Conservation (phyloP, 441 rosid species). For the Sinapis alba region DNA sequence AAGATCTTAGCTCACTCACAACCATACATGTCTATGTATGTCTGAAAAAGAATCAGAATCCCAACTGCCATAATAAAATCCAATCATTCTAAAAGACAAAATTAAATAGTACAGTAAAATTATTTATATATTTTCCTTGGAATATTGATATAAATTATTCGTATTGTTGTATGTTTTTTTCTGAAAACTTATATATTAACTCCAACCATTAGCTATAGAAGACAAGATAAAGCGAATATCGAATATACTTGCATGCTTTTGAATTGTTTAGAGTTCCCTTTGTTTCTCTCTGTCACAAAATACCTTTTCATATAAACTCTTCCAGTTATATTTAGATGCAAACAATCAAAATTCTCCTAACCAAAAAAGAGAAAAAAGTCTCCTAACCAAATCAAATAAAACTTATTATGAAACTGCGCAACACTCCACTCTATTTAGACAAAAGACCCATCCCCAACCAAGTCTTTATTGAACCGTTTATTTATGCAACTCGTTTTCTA, state of each 20-base stretch:
- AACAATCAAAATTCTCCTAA: not conserved
- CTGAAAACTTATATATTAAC: not conserved
- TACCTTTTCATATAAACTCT: not conserved
- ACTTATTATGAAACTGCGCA: no score
- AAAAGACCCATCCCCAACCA: no score
- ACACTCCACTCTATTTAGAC: no score
- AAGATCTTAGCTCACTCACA: conserved; percentile 18
- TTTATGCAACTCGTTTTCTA: not conserved
- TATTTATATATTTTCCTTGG: not conserved
- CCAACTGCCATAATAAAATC: conserved; percentile 13
- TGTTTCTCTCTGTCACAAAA: not conserved
- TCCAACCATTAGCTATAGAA: conserved; percentile 4
- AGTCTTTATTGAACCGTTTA: no score
- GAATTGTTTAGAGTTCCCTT: not conserved
- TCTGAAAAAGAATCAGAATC: conserved; percentile 28
- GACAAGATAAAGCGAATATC: conserved; percentile 14
- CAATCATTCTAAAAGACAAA: not conserved
- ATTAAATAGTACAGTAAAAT: not conserved
- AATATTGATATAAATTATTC: not conserved
- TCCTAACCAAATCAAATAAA: not conserved
- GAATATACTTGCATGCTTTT: conserved; percentile 9
- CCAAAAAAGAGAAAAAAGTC: not conserved
- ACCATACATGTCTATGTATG: conserved; percentile 11
- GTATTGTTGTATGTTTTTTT: not conserved
- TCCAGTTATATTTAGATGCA: not conserved